Percentiles rank a stretch among this genome's conserved stretches.
These are phyloP conservation scores for Dactylellina leptospora DNA, from an alignment of 2,329 filamentous ascomycete species.

Conservation along the genomic window DNA sequence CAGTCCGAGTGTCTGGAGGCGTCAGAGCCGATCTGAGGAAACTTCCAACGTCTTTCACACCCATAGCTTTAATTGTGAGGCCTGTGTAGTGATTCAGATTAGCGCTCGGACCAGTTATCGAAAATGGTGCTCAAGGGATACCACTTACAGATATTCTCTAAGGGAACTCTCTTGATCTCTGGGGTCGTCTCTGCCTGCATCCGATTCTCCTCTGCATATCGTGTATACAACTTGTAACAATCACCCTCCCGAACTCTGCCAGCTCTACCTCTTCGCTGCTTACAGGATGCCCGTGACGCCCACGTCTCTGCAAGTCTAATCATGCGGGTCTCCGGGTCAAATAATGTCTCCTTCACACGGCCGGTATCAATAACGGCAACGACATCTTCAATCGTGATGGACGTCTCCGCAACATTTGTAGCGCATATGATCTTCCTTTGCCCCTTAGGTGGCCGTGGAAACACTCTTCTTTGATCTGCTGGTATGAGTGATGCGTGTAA, in stretches of 20 bases:
- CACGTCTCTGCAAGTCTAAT: slow-evolving; percentile 92
- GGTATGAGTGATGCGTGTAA: slow-evolving; percentile 92
- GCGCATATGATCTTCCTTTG: slow-evolving; percentile 92
- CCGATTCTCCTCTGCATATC: slow-evolving; percentile 77
- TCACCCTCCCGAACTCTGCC: slow-evolving; percentile 89
- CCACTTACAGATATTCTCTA: slow-evolving; percentile 67
- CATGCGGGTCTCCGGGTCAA: slow-evolving; percentile 91
- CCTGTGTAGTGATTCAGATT: too few relatives aligned
- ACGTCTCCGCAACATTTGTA: slow-evolving; percentile 97
- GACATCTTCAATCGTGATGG: slow-evolving; percentile 97
- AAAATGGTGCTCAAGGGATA: slow-evolving; percentile 69
- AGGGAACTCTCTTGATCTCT: slow-evolving; percentile 88
- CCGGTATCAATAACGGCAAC: slow-evolving; percentile 95
- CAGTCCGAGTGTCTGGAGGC: slow-evolving; percentile 82
- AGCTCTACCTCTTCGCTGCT: slow-evolving; percentile 90
- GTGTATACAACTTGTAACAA: slow-evolving; percentile 95
- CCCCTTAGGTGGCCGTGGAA: slow-evolving; percentile 76
- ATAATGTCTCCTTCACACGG: slow-evolving; percentile 94
- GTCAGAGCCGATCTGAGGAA: slow-evolving; percentile 90
- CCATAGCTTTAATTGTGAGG: slow-evolving; percentile 94
- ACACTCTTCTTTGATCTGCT: slow-evolving; percentile 85
- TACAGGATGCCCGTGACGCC: slow-evolving; percentile 92
- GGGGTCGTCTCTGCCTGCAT: slow-evolving; percentile 91
- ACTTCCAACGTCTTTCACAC: slow-evolving; percentile 77
- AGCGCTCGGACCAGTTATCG: slow-evolving; percentile 65